Conservation (phyloP, 306 rosid species). For the Trichosanthes truncata region DNA sequence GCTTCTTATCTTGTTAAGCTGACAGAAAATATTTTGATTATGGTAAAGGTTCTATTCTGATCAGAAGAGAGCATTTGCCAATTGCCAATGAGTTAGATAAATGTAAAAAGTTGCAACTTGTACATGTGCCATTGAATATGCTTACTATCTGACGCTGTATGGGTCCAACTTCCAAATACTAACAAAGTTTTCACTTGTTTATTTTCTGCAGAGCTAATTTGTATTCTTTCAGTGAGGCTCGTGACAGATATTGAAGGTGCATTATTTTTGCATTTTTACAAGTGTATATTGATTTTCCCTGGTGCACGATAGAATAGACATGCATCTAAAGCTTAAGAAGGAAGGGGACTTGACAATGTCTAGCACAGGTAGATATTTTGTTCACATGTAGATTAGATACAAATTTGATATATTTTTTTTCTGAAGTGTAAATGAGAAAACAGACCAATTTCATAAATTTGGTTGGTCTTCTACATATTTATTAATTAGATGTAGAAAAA, state of each 20-base stretch:
- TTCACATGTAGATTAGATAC: constrained; percentile 5
- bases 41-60: not conserved
- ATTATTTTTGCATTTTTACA: constrained; percentile 12
- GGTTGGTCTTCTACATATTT: constrained; percentile 11
- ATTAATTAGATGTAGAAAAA: not conserved
- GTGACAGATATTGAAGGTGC: constrained; percentile 21
- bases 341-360: constrained; percentile 28
- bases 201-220: not conserved
- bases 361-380: constrained; percentile 41
- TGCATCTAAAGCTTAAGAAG: constrained; percentile 26
- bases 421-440: constrained; percentile 2
- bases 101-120: not conserved
- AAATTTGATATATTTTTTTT: not conserved
- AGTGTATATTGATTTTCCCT: constrained; percentile 45
- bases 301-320: constrained; percentile 36
- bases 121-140: not conserved
- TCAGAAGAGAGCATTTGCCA: not conserved
- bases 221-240: not conserved
- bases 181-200: not conserved
- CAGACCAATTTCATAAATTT: not conserved
- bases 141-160: not conserved
- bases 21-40: not conserved
- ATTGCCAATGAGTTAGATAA: not conserved
- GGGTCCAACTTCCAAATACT: not conserved
- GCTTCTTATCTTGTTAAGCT: not conserved